These are phyloP conservation scores for Spiraea crenata DNA, from an alignment of 331 rosid genomes.

Conservation along the genomic window DNA sequence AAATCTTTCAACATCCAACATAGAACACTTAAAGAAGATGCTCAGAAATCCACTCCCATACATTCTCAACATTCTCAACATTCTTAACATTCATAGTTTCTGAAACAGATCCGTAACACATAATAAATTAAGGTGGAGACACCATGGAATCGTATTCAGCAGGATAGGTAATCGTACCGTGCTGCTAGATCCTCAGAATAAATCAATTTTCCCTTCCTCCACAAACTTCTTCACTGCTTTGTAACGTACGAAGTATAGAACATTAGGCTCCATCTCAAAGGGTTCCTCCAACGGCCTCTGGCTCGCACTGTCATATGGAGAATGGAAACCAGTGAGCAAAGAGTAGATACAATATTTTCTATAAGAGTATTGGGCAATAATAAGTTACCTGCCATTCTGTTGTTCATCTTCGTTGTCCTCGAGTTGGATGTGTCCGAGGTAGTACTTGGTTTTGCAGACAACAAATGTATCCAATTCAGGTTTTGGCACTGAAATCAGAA, in stretches of 20 bases:
- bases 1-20: background rate
- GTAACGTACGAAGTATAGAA: slow-evolving; percentile 48
- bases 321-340: background rate
- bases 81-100: background rate
- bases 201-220: slow-evolving; percentile 48
- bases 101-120: background rate
- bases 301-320: slow-evolving; percentile 29
- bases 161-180: too few relatives aligned
- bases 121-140: too few relatives aligned
- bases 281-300: slow-evolving; percentile 43
- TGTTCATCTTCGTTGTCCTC: slow-evolving; percentile 78
- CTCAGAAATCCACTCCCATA: background rate
- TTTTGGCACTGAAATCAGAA: slow-evolving; percentile 59
- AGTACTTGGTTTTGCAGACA: slow-evolving; percentile 81
- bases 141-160: background rate
- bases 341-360: background rate
- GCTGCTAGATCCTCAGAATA: slow-evolving; percentile 19
- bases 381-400: slow-evolving; percentile 59
- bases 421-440: slow-evolving; percentile 80
- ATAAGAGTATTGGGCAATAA: slow-evolving; percentile 1
- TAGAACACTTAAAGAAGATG: background rate
- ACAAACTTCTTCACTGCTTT: slow-evolving; percentile 48
- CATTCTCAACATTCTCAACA: background rate
- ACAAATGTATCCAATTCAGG: slow-evolving; percentile 78
- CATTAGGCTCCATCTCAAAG: slow-evolving; percentile 89